Conservation (phyloP, 139 green algal genomes). For the Zygnema cylindricum region DNA sequence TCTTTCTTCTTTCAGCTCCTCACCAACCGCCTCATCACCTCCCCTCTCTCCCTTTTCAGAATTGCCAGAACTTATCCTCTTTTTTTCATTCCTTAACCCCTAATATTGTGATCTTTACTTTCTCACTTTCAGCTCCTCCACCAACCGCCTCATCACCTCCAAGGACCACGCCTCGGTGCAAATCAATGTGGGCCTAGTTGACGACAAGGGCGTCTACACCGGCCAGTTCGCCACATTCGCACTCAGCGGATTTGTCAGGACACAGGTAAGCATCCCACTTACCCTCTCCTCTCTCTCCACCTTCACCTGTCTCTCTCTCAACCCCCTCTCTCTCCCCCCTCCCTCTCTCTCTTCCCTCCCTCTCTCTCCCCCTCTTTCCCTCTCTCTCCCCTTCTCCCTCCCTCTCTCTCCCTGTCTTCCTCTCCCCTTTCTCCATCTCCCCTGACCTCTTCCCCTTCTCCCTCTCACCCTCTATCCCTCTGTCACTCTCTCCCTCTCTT, state of each 20-base stretch:
- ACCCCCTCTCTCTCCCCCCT: neutral
- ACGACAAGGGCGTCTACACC: slow-evolving; percentile 94
- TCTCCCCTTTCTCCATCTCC: neutral
- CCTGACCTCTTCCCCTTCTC: too few species aligned
- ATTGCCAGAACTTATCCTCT: neutral
- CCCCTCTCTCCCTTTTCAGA: neutral
- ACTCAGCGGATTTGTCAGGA: slow-evolving; percentile 74
- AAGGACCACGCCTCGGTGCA: slow-evolving; percentile 97
- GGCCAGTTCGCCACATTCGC: slow-evolving; percentile 93
- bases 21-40: neutral
- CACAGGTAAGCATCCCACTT: slow-evolving; percentile 40
- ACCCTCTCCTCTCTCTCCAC: neutral
- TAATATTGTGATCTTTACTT: too few species aligned
- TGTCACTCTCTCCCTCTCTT: too few species aligned
- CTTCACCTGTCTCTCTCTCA: neutral
- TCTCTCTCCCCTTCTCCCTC: neutral
- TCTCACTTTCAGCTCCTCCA: slow-evolving; percentile 91
- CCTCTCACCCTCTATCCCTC: too few species aligned
- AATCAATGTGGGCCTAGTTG: slow-evolving; percentile 98
- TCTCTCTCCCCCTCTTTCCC: neutral
- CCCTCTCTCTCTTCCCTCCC: neutral
- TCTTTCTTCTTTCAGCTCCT: too few species aligned
- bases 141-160: slow-evolving; percentile 97
- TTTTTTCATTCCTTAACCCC: too few species aligned
- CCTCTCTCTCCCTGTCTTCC: neutral